Evolutionary conservation across 2,329 filamentous ascomycete species (phyloP).

Genomic region (Cordyceps cicadae): DNA sequence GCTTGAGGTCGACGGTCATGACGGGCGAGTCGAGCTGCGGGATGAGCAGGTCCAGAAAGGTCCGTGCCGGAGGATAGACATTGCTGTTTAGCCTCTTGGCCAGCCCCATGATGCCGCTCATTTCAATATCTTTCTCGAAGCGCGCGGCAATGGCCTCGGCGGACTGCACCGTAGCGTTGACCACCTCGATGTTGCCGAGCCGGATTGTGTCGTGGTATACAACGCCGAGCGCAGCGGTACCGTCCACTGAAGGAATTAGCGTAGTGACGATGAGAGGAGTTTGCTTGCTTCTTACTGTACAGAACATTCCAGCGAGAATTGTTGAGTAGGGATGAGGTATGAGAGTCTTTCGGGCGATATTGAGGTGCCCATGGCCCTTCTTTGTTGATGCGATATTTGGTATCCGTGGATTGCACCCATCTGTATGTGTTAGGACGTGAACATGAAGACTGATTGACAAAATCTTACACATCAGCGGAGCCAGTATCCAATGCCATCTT

Average conservation of each 20-base stretch:
- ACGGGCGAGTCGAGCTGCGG: conserved; percentile 32
- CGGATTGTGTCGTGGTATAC: conserved; percentile 43
- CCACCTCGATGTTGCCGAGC: conserved; percentile 36
- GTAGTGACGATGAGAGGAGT: too few relatives aligned
- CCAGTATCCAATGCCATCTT: conserved; percentile 46
- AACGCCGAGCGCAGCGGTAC: conserved; percentile 35
- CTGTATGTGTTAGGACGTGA: conserved; percentile 21
- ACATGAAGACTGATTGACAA: background rate
- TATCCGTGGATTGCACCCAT: conserved; percentile 48
- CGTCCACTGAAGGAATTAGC: conserved; percentile 29
- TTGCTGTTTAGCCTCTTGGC: conserved; percentile 38
- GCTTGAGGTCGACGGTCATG: conserved; percentile 43
- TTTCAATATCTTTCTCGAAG: conserved; percentile 32
- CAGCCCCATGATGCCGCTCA: conserved; percentile 46
- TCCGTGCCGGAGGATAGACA: conserved; percentile 33
- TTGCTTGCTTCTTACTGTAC: conserved; percentile 33
- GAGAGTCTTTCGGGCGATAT: conserved; percentile 39
- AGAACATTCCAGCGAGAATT: conserved; percentile 41
- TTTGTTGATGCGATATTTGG: conserved; percentile 26
- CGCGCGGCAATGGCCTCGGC: conserved; percentile 34
- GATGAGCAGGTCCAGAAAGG: conserved; percentile 37
- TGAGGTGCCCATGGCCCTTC: conserved; percentile 29
- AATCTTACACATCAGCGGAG: conserved; percentile 54
- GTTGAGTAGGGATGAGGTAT: conserved; percentile 31
- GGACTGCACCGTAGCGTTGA: conserved; percentile 41